Percentiles rank a stretch among this genome's conserved stretches.
These are phyloP conservation scores for Hemileia vastatrix DNA, from an alignment of 1,284 basidiomycete species.

Conservation along the genomic window DNA sequence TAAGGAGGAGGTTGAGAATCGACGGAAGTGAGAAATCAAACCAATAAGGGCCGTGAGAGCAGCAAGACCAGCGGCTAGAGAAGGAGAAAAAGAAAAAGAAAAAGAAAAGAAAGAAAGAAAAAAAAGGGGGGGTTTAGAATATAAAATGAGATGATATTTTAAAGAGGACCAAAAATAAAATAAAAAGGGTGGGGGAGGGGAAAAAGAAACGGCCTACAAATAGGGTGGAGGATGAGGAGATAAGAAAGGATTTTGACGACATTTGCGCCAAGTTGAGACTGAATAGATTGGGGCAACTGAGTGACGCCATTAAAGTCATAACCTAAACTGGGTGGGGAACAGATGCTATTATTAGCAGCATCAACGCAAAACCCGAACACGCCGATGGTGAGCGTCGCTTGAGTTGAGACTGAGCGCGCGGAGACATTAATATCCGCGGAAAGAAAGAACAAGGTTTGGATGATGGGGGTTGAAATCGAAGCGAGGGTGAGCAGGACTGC, in stretches of 20 bases:
- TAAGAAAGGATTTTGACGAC: neutral
- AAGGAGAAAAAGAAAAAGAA: neutral
- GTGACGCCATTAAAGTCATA: neutral
- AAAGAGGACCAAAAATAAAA: neutral
- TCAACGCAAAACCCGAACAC: conserved; percentile 12
- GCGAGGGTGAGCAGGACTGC: neutral
- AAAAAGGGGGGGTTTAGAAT: neutral
- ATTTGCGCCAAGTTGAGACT: neutral
- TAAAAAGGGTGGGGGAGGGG: too few relatives aligned
- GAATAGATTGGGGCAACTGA: neutral
- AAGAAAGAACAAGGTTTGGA: conserved; percentile 6
- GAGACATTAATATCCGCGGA: neutral
- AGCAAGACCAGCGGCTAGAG: conserved; percentile 11
- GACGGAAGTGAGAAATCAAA: neutral
- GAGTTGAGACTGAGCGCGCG: neutral
- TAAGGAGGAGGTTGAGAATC: conserved; percentile 1
- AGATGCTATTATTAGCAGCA: neutral
- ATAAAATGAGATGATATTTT: neutral
- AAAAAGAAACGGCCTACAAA: neutral
- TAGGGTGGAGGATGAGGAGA: conserved; percentile 11
- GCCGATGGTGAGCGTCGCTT: neutral
- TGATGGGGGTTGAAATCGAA: conserved; percentile 7
- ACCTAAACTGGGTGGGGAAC: neutral
- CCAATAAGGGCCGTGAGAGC: conserved; percentile 3
- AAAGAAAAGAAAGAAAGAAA: neutral